phyloP scores from a whole-genome alignment of 2,329 filamentous ascomycete genomes.

The Trichophyton equinum region DNA sequence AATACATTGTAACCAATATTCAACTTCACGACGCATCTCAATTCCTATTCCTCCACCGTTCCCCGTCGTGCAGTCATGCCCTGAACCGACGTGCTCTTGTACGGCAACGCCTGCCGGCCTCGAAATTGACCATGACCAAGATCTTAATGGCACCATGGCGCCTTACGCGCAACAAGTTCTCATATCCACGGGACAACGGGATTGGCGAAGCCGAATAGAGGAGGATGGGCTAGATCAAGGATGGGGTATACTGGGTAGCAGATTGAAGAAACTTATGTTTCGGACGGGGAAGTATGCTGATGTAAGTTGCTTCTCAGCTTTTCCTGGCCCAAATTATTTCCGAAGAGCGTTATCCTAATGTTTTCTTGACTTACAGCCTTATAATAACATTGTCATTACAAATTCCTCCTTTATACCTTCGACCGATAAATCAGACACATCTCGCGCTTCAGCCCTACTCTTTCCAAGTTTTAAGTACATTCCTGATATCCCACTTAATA shows the following conservation, averaged over 20 bases:
- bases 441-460: conserved; percentile 52
- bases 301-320: conserved; percentile 36
- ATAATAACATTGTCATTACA: conserved; percentile 65
- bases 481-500: conserved; percentile 53
- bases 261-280: conserved; percentile 56
- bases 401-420: conserved; percentile 61
- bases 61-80: conserved; percentile 48
- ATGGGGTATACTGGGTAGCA: conserved; percentile 43
- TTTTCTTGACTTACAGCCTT: conserved; percentile 47
- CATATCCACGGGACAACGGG: conserved; percentile 63
- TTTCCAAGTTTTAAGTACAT: conserved; percentile 77
- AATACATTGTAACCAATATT: background rate
- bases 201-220: conserved; percentile 78
- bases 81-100: conserved; percentile 64
- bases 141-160: conserved; percentile 64
- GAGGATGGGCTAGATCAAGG: conserved; percentile 50
- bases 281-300: conserved; percentile 54
- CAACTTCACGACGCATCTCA: conserved; percentile 12
- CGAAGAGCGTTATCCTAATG: background rate
- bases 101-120: conserved; percentile 56
- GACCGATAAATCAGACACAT: conserved; percentile 13
- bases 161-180: conserved; percentile 71
- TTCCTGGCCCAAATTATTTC: background rate
- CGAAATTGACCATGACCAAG: conserved; percentile 58
- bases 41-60: conserved; percentile 32